Evolutionary conservation across 2,329 filamentous ascomycete genomes (phyloP).

Genomic region (Aureobasidium namibiae): DNA sequence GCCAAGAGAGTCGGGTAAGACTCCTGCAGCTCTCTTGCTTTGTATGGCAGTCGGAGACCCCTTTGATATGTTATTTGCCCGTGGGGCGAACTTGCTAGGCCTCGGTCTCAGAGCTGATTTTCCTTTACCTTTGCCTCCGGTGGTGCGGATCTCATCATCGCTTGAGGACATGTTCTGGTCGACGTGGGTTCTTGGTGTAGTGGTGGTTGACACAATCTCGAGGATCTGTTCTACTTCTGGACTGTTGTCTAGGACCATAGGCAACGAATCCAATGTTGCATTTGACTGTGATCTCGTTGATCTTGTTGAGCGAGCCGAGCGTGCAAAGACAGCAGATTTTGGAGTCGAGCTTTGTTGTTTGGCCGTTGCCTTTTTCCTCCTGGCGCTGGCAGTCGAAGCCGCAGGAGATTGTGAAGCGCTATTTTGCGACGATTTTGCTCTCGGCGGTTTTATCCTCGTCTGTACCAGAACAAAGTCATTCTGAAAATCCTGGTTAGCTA

Average conservation of each 20-base stretch:
- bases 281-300: conserved; percentile 5
- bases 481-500: background rate
- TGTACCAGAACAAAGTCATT: background rate
- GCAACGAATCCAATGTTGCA: background rate
- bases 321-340: background rate
- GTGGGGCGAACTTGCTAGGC: conserved; percentile 20
- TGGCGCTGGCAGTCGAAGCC: conserved; percentile 19
- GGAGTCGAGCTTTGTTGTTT: background rate
- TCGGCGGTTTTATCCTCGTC: background rate
- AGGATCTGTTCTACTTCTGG: background rate
- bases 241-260: background rate
- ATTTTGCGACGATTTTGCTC: conserved; percentile 3
- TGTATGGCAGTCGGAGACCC: background rate
- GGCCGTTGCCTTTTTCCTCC: conserved; percentile 18
- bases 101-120: conserved; percentile 27
- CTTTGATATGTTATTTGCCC: background rate
- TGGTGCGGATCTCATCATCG: background rate
- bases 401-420: conserved; percentile 14
- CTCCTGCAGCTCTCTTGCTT: background rate
- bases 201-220: background rate
- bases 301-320: background rate
- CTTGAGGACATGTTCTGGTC: background rate
- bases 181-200: background rate
- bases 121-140: conserved; percentile 21
- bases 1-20: conserved; percentile 21